Percentiles rank a stretch among this genome's conserved stretches.
Conservation (phyloP, 345 rosid species). For the Linum lewisii region DNA sequence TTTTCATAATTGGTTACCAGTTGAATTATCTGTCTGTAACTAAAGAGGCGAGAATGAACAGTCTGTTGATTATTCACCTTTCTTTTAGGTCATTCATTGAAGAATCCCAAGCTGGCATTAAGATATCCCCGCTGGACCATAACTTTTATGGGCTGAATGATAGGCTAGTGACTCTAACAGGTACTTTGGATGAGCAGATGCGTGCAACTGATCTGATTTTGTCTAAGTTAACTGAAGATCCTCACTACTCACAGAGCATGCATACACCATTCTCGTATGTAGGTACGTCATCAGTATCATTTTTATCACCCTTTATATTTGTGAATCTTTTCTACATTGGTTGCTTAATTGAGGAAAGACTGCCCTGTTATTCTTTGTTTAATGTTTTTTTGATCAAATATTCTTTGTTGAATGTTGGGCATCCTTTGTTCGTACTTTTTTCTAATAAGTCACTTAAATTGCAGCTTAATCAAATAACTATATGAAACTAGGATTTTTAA, state of each 20-base stretch:
- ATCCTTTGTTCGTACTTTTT: too few relatives aligned
- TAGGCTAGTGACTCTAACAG: constrained; percentile 83
- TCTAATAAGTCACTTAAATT: too few relatives aligned
- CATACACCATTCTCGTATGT: constrained; percentile 85
- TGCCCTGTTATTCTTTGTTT: background rate
- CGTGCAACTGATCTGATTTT: constrained; percentile 81
- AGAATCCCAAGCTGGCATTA: constrained; percentile 88
- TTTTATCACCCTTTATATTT: background rate
- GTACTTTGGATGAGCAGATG: constrained; percentile 86
- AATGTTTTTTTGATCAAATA: too few relatives aligned
- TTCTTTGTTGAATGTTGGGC: background rate
- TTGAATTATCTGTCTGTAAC: background rate
- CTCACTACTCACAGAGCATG: constrained; percentile 72
- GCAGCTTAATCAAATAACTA: too few relatives aligned
- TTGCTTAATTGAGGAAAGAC: background rate
- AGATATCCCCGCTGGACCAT: constrained; percentile 86
- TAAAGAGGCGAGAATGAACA: constrained; percentile 2
- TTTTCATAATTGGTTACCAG: constrained; percentile 1
- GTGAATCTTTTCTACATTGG: background rate
- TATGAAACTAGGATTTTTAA: too few relatives aligned
- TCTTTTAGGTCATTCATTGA: constrained; percentile 86
- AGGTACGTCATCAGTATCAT: constrained; percentile 32
- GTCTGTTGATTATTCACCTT: constrained; percentile 17
- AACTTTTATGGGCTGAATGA: constrained; percentile 82
- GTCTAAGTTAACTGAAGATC: constrained; percentile 74